Evolutionary conservation across 148 eudicot genomes (phyloP).

Genomic region (Rheum nobile): DNA sequence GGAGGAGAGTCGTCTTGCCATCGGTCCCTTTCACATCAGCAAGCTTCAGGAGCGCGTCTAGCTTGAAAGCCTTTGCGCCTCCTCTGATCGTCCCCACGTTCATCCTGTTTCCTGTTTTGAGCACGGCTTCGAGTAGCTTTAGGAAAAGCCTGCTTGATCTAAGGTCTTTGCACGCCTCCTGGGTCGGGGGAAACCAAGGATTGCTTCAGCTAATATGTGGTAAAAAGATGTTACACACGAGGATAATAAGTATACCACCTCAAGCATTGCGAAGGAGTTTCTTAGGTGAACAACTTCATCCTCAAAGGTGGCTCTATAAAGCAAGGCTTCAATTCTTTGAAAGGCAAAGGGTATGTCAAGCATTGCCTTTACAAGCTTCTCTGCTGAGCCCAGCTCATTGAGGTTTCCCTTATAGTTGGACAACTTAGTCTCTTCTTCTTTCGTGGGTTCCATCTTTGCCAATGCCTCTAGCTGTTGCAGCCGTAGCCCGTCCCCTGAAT

Average conservation of each 20-base stretch:
- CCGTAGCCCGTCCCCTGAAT: constrained; percentile 68
- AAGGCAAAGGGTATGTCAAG: constrained; percentile 65
- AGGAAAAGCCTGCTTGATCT: constrained; percentile 87
- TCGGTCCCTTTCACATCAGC: constrained; percentile 96
- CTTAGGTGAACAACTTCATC: constrained; percentile 75
- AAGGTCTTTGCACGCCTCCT: constrained; percentile 96
- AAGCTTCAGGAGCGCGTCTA: constrained; percentile 89
- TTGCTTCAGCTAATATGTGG: not conserved
- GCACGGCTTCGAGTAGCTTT: constrained; percentile 87
- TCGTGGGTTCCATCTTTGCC: constrained; percentile 81
- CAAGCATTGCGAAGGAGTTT: constrained; percentile 81
- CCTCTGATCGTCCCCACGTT: constrained; percentile 93
- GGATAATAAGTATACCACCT: constrained; percentile 57
- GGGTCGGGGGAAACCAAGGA: not conserved
- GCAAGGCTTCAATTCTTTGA: constrained; percentile 82
- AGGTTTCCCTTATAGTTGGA: constrained; percentile 50
- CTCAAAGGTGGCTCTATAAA: constrained; percentile 79
- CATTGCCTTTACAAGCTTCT: constrained; percentile 56
- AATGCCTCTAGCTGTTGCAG: constrained; percentile 83
- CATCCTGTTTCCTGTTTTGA: constrained; percentile 97
- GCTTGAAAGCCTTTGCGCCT: constrained; percentile 95
- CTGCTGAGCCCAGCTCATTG: constrained; percentile 68
- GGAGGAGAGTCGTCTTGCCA: constrained; percentile 86
- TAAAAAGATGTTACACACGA: not conserved
- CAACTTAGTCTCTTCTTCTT: constrained; percentile 80